These are phyloP conservation scores for Lasiosphaeris hirsuta DNA, from an alignment of 495 filamentous ascomycete genomes.

Conservation along the genomic window DNA sequence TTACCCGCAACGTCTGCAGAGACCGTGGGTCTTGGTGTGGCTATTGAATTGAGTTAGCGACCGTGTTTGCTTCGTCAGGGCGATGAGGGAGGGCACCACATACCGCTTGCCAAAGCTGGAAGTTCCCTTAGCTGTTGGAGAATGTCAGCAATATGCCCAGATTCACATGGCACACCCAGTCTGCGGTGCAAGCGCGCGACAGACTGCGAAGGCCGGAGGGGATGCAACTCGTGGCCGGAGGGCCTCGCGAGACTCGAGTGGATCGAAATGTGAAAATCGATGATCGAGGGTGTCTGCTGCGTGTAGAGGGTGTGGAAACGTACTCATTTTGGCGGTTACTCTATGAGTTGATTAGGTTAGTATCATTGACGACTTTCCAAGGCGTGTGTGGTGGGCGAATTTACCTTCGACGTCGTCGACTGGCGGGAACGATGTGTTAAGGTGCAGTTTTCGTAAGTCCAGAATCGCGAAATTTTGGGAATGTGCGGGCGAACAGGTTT, in stretches of 20 bases:
- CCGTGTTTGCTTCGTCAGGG: not conserved
- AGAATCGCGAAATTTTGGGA: constrained; percentile 38
- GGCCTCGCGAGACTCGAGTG: not conserved
- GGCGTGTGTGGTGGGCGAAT: constrained; percentile 1
- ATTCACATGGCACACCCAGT: no score
- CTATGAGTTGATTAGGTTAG: constrained; percentile 20
- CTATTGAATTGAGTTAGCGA: constrained; percentile 26
- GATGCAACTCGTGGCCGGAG: not conserved
- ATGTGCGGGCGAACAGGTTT: constrained; percentile 29
- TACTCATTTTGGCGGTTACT: constrained; percentile 44
- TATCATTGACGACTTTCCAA: constrained; percentile 1
- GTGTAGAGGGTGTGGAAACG: constrained; percentile 19
- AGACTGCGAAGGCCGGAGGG: no score
- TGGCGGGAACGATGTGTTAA: constrained; percentile 27
- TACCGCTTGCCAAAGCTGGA: constrained; percentile 91
- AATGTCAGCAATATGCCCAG: constrained; percentile 30
- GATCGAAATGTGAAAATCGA: constrained; percentile 7
- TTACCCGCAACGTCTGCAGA: constrained; percentile 99
- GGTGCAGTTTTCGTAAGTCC: constrained; percentile 31
- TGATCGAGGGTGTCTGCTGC: constrained; percentile 2
- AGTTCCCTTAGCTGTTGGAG: constrained; percentile 74
- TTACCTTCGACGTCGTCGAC: constrained; percentile 37
- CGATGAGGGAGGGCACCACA: constrained; percentile 7
- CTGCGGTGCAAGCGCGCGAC: no score
- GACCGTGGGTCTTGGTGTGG: constrained; percentile 99